A percentile compares a stretch with the other conserved stretches of the same genome.
Evolutionary conservation across 169 alveolate genomes (phyloP).

Genomic region (Plasmodium falciparum): DNA sequence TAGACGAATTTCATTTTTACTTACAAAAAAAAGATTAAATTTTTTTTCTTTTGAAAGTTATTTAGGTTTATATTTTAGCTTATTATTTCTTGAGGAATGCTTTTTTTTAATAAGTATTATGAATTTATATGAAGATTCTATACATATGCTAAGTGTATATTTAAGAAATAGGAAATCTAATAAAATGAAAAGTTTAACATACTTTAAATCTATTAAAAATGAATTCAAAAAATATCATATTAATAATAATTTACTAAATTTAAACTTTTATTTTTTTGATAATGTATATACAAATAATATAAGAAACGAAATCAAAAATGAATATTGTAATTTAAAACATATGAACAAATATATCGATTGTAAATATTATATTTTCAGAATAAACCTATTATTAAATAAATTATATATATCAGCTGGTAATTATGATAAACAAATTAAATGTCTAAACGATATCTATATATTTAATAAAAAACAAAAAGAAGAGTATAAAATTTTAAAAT

Average conservation of each 20-base stretch:
- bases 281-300: conserved; percentile 25
- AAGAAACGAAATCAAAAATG: conserved; percentile 38
- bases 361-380: conserved; percentile 43
- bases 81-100: conserved; percentile 65
- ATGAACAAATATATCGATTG: conserved; percentile 47
- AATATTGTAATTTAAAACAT: conserved; percentile 15
- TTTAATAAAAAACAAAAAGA: conserved; percentile 66
- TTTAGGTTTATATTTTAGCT: conserved; percentile 62
- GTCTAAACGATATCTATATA: conserved; percentile 23
- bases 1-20: conserved; percentile 33
- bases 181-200: conserved; percentile 38
- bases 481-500: conserved; percentile 55
- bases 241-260: background rate
- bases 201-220: conserved; percentile 33
- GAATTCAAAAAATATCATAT: conserved; percentile 28
- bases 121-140: conserved; percentile 69
- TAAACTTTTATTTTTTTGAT: conserved; percentile 31
- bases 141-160: conserved; percentile 48
- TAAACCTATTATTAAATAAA: conserved; percentile 28
- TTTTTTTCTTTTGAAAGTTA: conserved; percentile 72
- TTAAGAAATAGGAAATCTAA: conserved; percentile 33
- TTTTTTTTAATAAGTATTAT: conserved; percentile 61
- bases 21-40: conserved; percentile 43
- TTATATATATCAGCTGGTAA: conserved; percentile 64
- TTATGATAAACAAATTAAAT: conserved; percentile 52